Evolutionary conservation across 2,329 filamentous ascomycete species (phyloP), one percentile per base, ranked within the genome.

Genomic region (Ophiostoma ips): DNA sequence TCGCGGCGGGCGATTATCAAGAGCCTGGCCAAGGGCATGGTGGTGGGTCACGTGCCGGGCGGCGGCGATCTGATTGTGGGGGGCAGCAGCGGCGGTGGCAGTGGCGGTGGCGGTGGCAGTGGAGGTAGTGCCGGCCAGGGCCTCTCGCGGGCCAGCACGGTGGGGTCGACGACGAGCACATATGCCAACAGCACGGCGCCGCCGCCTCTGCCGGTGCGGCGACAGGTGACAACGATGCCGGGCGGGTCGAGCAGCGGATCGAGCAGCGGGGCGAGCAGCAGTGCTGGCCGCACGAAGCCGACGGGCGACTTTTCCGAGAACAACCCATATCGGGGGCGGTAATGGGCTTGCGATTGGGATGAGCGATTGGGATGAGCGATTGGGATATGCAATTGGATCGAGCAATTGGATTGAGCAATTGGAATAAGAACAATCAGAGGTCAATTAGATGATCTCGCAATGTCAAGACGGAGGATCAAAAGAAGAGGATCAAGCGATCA

Each of bases 21-120:
- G 71, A 87, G 84, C 38, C 92, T 96, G 1, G 92, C 89, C 18
- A 95, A 94, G 70, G 88, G 92, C 37, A 96, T 98, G 92, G 82
- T 94, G 0, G 81, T 94, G 5, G 87, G 87, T 34, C 81, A 80
- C 56, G 85, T 90, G 46, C 77, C 79, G 52, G 82, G 81, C 35
- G 84, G 84, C 2, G 77, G 87, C 57, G 72, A 87, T 18, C 49
- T 90, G 46, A 81, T 89, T 18, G 84, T 84, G 1, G 83, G 81
- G 24, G 35, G 46, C 18, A 35, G 10, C 31, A 15, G 18, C 16
- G 9, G 12, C n/a, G 15, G 16, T 4, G 16, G 16, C 18, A 78
- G 75, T 9, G 79, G 78, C 44, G 77, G 71, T 41, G 64, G 62
- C 10, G 62, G 61, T 3, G 38, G 59, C 58, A 2, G 54, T 58